Evolutionary conservation across 129 eudicot genomes (phyloP).

Genomic region (Saussurea involucrata): DNA sequence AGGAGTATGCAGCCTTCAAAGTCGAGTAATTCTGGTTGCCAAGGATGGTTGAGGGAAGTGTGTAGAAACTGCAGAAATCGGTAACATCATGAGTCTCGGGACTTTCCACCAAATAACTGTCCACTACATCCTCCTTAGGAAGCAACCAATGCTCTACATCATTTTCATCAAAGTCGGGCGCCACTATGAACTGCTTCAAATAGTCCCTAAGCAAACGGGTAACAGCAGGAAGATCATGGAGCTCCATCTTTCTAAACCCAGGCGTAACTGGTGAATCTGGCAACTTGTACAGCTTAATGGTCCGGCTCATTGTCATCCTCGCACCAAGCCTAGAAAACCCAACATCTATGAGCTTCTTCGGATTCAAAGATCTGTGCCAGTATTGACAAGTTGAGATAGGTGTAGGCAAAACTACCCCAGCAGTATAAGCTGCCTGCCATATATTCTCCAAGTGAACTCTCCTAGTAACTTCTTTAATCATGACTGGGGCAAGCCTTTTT

Average conservation of each 20-base stretch:
- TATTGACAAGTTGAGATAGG: slow-evolving; percentile 55
- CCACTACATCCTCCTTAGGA: slow-evolving; percentile 54
- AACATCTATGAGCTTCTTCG: slow-evolving; percentile 59
- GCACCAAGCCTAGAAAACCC: slow-evolving; percentile 69
- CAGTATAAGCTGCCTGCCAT: slow-evolving; percentile 70
- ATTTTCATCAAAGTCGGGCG: slow-evolving; percentile 58
- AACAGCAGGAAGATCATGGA: slow-evolving; percentile 60
- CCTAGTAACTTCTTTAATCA: slow-evolving; percentile 66
- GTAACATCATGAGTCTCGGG: slow-evolving; percentile 48
- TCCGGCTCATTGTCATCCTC: slow-evolving; percentile 64
- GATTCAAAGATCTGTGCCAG: slow-evolving; percentile 62
- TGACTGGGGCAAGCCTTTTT: slow-evolving; percentile 60
- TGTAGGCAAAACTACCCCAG: slow-evolving; percentile 60
- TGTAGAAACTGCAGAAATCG: slow-evolving; percentile 59
- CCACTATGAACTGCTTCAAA: slow-evolving; percentile 43
- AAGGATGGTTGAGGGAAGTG: slow-evolving; percentile 51
- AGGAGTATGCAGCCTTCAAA: slow-evolving; percentile 62
- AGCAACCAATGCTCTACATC: slow-evolving; percentile 70
- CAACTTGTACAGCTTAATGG: slow-evolving; percentile 55
- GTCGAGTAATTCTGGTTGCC: slow-evolving; percentile 49
- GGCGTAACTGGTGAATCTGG: slow-evolving; percentile 52
- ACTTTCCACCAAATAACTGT: slow-evolving; percentile 55
- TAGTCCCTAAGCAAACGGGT: slow-evolving; percentile 48
- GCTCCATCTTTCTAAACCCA: slow-evolving; percentile 62
- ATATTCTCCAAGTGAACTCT: slow-evolving; percentile 63